phyloP scores from a whole-genome alignment of 148 eudicot species.

The Rhododendron kiyosumense region DNA sequence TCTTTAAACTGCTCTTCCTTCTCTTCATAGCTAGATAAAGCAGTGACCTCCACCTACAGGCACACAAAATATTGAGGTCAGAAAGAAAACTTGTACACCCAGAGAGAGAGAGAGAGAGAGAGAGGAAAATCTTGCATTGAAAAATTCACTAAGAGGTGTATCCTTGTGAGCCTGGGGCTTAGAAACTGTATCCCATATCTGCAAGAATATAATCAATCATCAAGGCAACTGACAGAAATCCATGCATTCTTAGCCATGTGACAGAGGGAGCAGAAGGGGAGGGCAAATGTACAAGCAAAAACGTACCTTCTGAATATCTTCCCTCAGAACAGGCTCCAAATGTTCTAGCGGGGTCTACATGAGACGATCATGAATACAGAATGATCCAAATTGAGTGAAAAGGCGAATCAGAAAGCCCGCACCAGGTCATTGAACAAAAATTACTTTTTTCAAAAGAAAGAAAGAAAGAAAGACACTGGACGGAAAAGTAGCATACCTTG shows the following conservation, averaged over 20 bases:
- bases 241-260: background rate
- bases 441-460: background rate
- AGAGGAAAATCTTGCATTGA: constrained; percentile 59
- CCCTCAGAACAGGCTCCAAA: constrained; percentile 88
- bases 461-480: background rate
- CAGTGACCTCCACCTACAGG: constrained; percentile 83
- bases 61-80: background rate
- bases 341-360: constrained; percentile 85
- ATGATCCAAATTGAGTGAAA: constrained; percentile 5
- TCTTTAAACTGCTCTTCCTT: constrained; percentile 93
- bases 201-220: constrained; percentile 9
- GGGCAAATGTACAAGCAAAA: constrained; percentile 7
- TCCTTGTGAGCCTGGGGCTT: constrained; percentile 92
- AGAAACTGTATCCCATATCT: constrained; percentile 99
- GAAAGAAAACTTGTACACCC: background rate
- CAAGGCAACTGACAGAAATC: background rate
- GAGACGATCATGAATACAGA: constrained; percentile 7
- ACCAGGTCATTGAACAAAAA: background rate
- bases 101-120: background rate
- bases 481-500: constrained; percentile 20
- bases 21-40: constrained; percentile 91
- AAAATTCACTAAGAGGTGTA: constrained; percentile 89
- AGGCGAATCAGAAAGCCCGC: background rate
- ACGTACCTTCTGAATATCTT: constrained; percentile 88
- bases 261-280: background rate